phyloP scores from a whole-genome alignment of 495 filamentous ascomycete genomes.

The Xylaria acuta region DNA sequence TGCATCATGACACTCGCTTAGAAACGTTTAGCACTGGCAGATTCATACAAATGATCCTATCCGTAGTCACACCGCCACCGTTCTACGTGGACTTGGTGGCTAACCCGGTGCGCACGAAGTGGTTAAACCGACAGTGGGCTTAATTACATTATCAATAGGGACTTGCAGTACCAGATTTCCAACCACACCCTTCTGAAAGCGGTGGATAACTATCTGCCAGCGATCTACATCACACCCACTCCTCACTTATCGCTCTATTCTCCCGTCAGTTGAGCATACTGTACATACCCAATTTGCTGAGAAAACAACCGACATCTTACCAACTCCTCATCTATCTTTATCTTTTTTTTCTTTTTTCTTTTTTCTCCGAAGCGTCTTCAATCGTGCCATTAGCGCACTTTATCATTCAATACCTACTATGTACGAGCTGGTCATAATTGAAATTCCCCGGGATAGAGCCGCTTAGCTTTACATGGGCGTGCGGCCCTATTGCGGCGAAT shows the following conservation, averaged over 20 bases:
- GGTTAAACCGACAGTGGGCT: not conserved
- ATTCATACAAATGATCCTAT: not conserved
- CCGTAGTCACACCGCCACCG: constrained; percentile 4
- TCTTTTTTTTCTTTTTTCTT: not conserved
- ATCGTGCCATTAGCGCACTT: constrained; percentile 2
- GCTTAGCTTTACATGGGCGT: constrained; percentile 37
- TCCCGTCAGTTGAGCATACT: not conserved
- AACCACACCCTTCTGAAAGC: not conserved
- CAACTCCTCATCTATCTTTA: not conserved
- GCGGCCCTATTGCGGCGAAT: constrained; percentile 43
- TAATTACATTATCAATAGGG: not conserved
- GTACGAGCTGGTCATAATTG: constrained; percentile 7
- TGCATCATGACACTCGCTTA: constrained; percentile 15
- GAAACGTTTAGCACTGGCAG: not conserved
- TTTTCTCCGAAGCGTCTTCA: not conserved
- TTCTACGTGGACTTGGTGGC: not conserved
- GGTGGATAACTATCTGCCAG: not conserved
- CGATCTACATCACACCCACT: not conserved
- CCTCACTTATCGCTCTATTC: constrained; percentile 5
- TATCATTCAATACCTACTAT: constrained; percentile 21
- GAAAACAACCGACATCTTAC: not conserved
- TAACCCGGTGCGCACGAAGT: not conserved
- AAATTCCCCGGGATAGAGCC: constrained; percentile 46
- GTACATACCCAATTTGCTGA: not conserved
- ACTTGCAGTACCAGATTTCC: not conserved